Evolutionary conservation across 2,329 filamentous ascomycete genomes (phyloP), one percentile per base, ranked within the genome.

Genomic region (Didymella exigua): DNA sequence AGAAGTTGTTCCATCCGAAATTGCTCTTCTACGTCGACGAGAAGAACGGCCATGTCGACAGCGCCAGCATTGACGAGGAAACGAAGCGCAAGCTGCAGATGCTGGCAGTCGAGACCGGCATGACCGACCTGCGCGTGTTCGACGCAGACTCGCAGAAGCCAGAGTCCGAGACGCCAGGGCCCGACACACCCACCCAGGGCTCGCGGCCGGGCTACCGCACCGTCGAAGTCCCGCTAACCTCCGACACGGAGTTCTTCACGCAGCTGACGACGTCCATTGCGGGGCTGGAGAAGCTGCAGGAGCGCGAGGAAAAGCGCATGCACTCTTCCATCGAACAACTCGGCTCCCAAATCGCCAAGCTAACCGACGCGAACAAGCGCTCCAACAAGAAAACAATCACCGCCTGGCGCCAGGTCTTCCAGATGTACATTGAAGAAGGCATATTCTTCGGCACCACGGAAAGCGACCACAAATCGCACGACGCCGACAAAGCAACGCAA

Each of bases 391-490:
- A 82, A 38, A 89, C 95, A 68, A 76, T 96, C 21, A 84, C 86
- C 48, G 83, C 82, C 31, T 96, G 91, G 91, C 85, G 91, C 43
- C 83, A 88, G 61, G 87, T 96, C 59, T 93, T 96, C 66, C 87
- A 91, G 56, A 77, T 93, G 0, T 96, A 96, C 67, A 77, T 93
- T 11, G 88, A 95, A 51, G 88, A 88, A 7, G 84, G 88, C 49
- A 82, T 96, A 26, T 96, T 96, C 77, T 95, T 95, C 72, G 91
- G 89, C 1, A 89, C 87, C 0, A 84, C 85, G 26, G 91, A 96
- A 71, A 76, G 77, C 27, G 87, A 90, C 60, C 86, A 88, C 52
- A 89, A 89, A 13, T 81, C 84, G 2, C 82, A 90, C 45, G 83
- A 84, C 45, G 88, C 87, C 59, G 78, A 80, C 4, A 83, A 84